Base-by-base conservation (phyloP, 2,329 filamentous ascomycete species). In the Colletotrichum ledebouriae region DNA sequence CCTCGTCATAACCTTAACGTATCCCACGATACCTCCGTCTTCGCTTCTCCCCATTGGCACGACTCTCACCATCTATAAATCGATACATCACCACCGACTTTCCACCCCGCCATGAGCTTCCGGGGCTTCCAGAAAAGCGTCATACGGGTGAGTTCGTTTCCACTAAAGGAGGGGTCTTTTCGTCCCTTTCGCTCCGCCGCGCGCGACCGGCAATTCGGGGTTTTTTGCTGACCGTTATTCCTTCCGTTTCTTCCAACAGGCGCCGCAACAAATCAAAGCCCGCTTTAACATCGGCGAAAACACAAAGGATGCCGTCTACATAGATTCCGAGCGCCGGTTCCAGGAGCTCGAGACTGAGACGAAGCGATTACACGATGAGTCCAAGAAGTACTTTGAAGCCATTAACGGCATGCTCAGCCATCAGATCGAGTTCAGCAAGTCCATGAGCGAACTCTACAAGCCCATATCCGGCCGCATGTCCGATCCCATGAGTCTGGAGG, bases 371-470 rank as follows among this genome's bases (percentile, higher is more conserved):
- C 95, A 98, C 82, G 94, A 97, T 83, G 95, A 98, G 81, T 97
- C 94, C 64, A 92, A 94, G 80, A 98, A 97, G 83, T 99, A 99
- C 81, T 98, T 97, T 75, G 90, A 97, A 61, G 93, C 96, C 78
- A 98, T 99, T 83, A 98, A 98, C 83, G 93, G 92, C 85, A 99
- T 99, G 96, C 88, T 99, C 75, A 89, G 85, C 77, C 94, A 98
- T 82, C 96, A 99, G 84, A 98, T 99, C 81, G 95, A 97, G 78
- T 99, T 99, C 83, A 97, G 95, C 74, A 90, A 97, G 82, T 93
- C 94, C 73, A 95, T 97, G 84, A 91, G 92, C 72, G 96, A 99
- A 80, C 92, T 99, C 75, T 99, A 99, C 86, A 97, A 97, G 79
- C 96, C 96, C 73, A 99, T 99, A 75, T 98, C 95, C 63, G 96